phyloP scores from a whole-genome alignment of 495 filamentous ascomycete species.

The Lichenothelia convexa region DNA sequence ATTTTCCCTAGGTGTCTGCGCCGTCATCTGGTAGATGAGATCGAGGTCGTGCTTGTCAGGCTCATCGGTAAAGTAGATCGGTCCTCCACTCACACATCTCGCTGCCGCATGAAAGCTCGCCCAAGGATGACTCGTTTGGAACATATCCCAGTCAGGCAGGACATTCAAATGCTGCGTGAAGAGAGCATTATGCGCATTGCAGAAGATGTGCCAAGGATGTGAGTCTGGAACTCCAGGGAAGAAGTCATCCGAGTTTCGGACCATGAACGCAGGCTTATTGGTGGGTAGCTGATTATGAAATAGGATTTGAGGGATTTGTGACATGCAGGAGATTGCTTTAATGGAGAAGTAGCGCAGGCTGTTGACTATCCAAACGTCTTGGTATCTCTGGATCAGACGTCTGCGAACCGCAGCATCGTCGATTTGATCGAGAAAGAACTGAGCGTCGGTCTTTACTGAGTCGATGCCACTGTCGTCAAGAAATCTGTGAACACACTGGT shows the following conservation, averaged over 20 bases:
- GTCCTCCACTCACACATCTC: slow-evolving; percentile 75
- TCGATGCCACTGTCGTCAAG: slow-evolving; percentile 51
- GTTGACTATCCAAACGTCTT: slow-evolving; percentile 72
- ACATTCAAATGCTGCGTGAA: slow-evolving; percentile 55
- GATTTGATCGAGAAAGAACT: slow-evolving; percentile 69
- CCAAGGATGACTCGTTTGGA: slow-evolving; percentile 69
- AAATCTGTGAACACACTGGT: too few relatives aligned
- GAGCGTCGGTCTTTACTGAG: slow-evolving; percentile 77
- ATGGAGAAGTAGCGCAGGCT: slow-evolving; percentile 56
- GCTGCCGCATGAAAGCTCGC: slow-evolving; percentile 75
- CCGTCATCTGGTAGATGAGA: slow-evolving; percentile 62
- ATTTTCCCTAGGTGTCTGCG: slow-evolving; percentile 41
- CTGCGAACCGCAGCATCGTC: slow-evolving; percentile 45
- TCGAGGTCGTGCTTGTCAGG: slow-evolving; percentile 61
- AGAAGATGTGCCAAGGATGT: slow-evolving; percentile 88
- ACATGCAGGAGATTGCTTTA: slow-evolving; percentile 83
- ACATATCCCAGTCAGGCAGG: slow-evolving; percentile 98
- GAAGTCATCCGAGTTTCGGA: slow-evolving; percentile 89
- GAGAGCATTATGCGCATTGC: slow-evolving; percentile 81
- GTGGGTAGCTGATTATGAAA: slow-evolving; percentile 66
- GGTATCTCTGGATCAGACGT: slow-evolving; percentile 51
- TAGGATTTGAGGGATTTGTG: slow-evolving; percentile 60
- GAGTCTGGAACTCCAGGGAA: slow-evolving; percentile 60
- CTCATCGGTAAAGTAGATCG: slow-evolving; percentile 81
- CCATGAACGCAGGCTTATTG: slow-evolving; percentile 46